Conservation (phyloP, 495 filamentous ascomycete species). For the Penicillium manginii region DNA sequence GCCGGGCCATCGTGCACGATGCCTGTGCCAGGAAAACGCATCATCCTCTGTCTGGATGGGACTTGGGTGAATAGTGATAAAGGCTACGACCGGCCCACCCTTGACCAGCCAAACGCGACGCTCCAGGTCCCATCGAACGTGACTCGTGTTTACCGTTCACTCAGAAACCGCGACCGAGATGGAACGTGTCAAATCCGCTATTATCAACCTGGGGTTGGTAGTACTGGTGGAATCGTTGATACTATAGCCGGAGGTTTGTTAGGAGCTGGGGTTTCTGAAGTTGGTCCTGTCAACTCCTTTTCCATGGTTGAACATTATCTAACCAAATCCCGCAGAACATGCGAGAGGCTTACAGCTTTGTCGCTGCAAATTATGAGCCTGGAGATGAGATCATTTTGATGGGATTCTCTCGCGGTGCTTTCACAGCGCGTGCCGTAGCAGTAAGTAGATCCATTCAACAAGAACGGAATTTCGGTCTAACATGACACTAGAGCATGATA, state of each 20-base stretch:
- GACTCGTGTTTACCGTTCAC: conserved; percentile 43
- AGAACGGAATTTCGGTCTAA: not conserved
- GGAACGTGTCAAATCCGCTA: conserved; percentile 51
- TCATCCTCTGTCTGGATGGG: conserved; percentile 47
- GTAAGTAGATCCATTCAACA: conserved; percentile 2
- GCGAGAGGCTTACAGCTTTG: conserved; percentile 66
- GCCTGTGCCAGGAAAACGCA: conserved; percentile 27
- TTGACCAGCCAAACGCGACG: conserved; percentile 23
- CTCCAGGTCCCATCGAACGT: conserved; percentile 48
- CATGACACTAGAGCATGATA: conserved; percentile 55
- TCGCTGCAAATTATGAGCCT: conserved; percentile 66
- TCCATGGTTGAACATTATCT: conserved; percentile 9
- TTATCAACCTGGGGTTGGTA: conserved; percentile 59
- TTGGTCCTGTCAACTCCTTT: conserved; percentile 16
- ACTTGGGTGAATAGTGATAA: conserved; percentile 46
- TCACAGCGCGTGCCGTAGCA: conserved; percentile 65
- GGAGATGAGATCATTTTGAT: conserved; percentile 72
- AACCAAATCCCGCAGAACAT: conserved; percentile 51
- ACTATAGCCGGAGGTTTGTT: conserved; percentile 53
- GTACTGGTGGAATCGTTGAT: conserved; percentile 44
- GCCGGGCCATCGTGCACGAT: conserved; percentile 7
- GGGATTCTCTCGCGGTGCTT: conserved; percentile 76
- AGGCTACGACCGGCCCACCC: conserved; percentile 22
- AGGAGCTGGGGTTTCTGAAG: conserved; percentile 51
- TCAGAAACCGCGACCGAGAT: conserved; percentile 32